phyloP scores from a whole-genome alignment of 140 eudicot species.

The Flaveria floridana region DNA sequence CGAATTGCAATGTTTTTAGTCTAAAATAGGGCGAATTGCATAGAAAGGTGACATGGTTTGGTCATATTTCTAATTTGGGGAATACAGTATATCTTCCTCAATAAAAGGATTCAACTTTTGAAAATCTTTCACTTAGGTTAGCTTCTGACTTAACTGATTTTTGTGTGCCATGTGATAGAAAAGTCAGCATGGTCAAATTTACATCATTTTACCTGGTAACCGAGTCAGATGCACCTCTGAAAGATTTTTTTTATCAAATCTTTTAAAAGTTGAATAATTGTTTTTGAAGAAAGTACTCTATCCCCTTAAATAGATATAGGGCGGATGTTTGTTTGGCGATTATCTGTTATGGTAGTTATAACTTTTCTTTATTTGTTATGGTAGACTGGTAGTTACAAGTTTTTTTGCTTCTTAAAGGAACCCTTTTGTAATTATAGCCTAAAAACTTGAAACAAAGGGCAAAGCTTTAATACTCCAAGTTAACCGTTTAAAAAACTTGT shows the following conservation, averaged over 20 bases:
- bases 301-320: background rate
- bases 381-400: background rate
- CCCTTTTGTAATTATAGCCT: background rate
- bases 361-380: background rate
- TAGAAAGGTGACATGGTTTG: background rate
- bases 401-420: background rate
- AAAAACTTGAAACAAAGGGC: background rate
- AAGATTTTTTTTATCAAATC: background rate
- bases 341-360: background rate
- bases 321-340: background rate
- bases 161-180: background rate
- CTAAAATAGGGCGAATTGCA: background rate
- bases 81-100: background rate
- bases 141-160: background rate
- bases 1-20: conserved; percentile 1
- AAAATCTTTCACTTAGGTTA: background rate
- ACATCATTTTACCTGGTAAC: background rate
- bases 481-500: background rate
- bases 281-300: background rate
- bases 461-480: background rate
- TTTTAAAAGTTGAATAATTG: background rate
- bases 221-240: background rate
- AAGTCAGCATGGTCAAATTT: background rate
- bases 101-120: background rate
- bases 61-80: background rate